Conservation (phyloP, 2,329 filamentous ascomycete genomes). For the Fusarium hostae region DNA sequence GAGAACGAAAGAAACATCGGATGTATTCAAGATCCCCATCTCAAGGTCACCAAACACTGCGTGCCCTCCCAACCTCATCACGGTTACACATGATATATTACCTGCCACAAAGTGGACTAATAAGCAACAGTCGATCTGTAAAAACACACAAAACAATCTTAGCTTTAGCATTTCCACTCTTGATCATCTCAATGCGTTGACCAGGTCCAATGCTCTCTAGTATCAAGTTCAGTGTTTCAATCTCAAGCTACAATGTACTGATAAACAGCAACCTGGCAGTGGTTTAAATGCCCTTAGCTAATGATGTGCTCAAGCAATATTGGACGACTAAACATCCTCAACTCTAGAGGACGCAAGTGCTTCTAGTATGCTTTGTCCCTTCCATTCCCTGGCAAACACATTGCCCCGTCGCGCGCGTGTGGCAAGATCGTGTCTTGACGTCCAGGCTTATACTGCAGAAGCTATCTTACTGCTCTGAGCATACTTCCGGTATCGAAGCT, state of each 20-base stretch:
- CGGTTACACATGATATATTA: slow-evolving; percentile 7
- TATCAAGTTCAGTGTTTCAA: slow-evolving; percentile 10
- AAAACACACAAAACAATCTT: background rate
- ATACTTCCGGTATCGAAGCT: background rate
- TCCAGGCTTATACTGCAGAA: background rate
- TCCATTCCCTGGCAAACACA: background rate
- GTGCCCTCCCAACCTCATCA: background rate
- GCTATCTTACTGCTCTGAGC: background rate
- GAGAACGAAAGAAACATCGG: background rate
- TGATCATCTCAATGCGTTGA: background rate
- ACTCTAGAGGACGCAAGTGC: background rate
- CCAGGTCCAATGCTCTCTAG: background rate
- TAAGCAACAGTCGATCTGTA: background rate
- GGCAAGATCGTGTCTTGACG: background rate
- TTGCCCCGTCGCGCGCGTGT: background rate
- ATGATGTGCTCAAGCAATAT: background rate
- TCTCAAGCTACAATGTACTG: slow-evolving; percentile 17
- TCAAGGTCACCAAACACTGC: background rate
- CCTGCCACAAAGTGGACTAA: background rate
- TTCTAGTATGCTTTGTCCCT: background rate
- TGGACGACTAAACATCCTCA: background rate
- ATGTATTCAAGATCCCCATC: background rate
- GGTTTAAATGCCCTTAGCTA: slow-evolving; percentile 4
- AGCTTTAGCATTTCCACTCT: background rate
- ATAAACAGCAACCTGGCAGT: background rate